Evolutionary conservation across 139 green algal genomes (phyloP), one percentile per base, ranked within the genome.

Genomic region (Helicosporidium sp.): DNA sequence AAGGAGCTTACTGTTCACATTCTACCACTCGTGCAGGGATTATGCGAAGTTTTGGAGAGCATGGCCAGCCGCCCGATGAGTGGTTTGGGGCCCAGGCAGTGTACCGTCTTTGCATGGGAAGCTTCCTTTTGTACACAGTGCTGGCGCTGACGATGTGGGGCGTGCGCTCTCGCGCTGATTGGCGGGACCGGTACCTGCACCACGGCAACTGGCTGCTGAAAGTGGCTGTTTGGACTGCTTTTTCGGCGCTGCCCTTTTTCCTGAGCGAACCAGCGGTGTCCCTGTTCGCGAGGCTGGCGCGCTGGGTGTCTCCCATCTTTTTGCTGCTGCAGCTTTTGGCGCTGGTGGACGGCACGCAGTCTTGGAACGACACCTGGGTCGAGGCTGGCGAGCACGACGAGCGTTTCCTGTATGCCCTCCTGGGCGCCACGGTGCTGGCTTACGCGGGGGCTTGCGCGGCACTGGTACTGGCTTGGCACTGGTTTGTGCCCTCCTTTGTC

Each of bases 61-160:
- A n/a, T n/a, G n/a, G n/a, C n/a, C n/a, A n/a, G 47, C 51, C 19
- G 7, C 27, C 29, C 27, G 74, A 89, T 40, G 58, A 73, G 41
- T 96, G 81, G 78, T 97, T 85, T 60, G 86, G 89, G 1, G 72
- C 81, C 60, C 86, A 96, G 55, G 88, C 87, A 10, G 88, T 96
- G 3, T 94, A 93, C 51, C 73, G 88, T 18, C 57, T 97, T 54
- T 83, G 64, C 58, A 72, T 97, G 61, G 88, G 86, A 39, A 95
- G 83, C 54, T 91, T 85, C 57, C 72, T 91, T 17, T 8, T 25
- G 29, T 1, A 46, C 10, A 13, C 18, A 37, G 22, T 18, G 20
- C 64, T 96, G 71, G 76, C 86, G 0, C 27, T 78, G 28, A 44
- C 68, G 16, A 56, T 95, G 65, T 1, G 83, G 8, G 74, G 73